Conservation (phyloP, 306 rosid genomes). For the Clitoria ternatea region DNA sequence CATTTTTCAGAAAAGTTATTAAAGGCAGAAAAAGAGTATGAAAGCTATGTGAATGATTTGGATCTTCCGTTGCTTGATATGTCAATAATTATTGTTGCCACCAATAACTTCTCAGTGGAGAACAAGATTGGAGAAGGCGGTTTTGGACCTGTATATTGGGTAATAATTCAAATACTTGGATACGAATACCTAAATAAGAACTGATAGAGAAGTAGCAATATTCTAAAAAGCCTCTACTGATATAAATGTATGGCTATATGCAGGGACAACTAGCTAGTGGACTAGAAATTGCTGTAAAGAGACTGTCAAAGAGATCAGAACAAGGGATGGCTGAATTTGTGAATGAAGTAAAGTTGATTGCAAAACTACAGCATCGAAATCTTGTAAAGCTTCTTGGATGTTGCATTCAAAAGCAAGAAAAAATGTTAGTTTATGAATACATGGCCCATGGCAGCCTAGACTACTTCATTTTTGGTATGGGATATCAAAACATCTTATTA, state of each 20-base stretch:
- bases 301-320: slow-evolving; percentile 28
- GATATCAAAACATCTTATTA: not conserved
- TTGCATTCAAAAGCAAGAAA: slow-evolving; percentile 31
- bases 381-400: slow-evolving; percentile 40
- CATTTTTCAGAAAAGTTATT: not conserved
- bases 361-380: slow-evolving; percentile 36
- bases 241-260: not conserved
- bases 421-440: slow-evolving; percentile 15
- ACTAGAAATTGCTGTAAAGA: slow-evolving; percentile 37
- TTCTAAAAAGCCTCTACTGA: not conserved
- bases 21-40: not conserved
- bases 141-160: slow-evolving; percentile 42
- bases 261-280: slow-evolving; percentile 29
- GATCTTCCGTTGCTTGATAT: slow-evolving; percentile 40
- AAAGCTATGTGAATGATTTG: slow-evolving; percentile 33
- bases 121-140: slow-evolving; percentile 43
- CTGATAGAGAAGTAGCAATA: not conserved
- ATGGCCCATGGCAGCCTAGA: slow-evolving; percentile 9
- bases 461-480: slow-evolving; percentile 16
- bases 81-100: slow-evolving; percentile 22
- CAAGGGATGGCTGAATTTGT: slow-evolving; percentile 29
- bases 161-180: not conserved
- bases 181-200: not conserved
- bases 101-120: slow-evolving; percentile 18
- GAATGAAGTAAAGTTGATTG: slow-evolving; percentile 37